These are phyloP conservation scores for Rhodotorula kratochvilovae DNA, from an alignment of 768 basidiomycete species.

Conservation along the genomic window DNA sequence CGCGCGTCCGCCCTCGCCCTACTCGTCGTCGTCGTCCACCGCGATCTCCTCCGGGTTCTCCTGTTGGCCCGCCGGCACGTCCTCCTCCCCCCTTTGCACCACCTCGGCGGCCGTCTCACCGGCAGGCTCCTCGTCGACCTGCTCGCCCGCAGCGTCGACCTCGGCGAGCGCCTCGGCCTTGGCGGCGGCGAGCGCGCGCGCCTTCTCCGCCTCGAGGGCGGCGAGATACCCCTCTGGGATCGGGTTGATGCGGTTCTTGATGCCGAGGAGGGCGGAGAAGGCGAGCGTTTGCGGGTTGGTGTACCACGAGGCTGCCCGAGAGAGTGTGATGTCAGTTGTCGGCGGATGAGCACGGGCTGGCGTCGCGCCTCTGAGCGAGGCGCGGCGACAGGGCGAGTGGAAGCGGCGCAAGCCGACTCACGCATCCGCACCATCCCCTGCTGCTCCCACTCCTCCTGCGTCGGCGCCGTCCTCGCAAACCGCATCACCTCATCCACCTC, in stretches of 20 bases:
- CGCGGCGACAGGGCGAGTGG: neutral
- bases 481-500: conserved; percentile 59
- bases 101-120: neutral
- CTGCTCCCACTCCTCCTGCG: conserved; percentile 49
- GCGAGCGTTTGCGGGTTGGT: conserved; percentile 85
- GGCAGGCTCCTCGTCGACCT: conserved; percentile 22
- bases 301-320: conserved; percentile 63
- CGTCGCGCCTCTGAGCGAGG: neutral
- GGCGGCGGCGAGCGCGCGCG: conserved; percentile 4
- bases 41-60: conserved; percentile 29
- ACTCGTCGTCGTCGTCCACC: conserved; percentile 8
- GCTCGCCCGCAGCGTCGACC: conserved; percentile 5
- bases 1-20: too few relatives aligned
- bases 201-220: neutral
- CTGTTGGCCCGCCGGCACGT: neutral
- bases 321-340: too few relatives aligned
- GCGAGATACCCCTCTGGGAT: conserved; percentile 42
- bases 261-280: conserved; percentile 71
- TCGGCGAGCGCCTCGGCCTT: conserved; percentile 22
- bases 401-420: conserved; percentile 41
- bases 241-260: conserved; percentile 67
- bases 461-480: conserved; percentile 60
- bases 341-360: neutral
- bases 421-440: conserved; percentile 51
- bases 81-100: neutral